Base-by-base conservation (phyloP, 768 basidiomycete genomes). In the Crassisporium funariophilum region DNA sequence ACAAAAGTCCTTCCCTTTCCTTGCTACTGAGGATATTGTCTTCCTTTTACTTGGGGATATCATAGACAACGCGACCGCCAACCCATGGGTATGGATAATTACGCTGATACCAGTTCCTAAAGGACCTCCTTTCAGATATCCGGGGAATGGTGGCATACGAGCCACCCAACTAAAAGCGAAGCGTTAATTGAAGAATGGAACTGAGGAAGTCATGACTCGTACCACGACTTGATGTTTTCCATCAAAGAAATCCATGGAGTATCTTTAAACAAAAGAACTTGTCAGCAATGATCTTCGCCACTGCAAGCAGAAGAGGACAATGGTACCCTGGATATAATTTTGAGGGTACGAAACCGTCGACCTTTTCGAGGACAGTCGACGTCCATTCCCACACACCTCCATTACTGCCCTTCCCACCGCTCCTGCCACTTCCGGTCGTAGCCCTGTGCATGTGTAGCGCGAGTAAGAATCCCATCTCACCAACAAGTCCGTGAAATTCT, bases 311-410 rank as follows among this genome's bases (percentile, higher is more conserved):
- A 49, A 16, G 4, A 25, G 24, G 20, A 13, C 33, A 22, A 22
- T 44, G 70, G 52, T 71, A 94, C 74, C 92, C 97, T 19, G 97
- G 97, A 64, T 98, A 99, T 39, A 95, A 60, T 25, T 66, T 66
- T 1, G 90, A 93, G 7, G 83, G 74, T 35, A 74, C 74, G 61
- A 86, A 99, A 0, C 91, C 94, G 2, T 91, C 83, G 50, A 81
- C 74, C 20, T 71, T 73, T 16, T 83, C 84, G 35, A 95, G 78
- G 21, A 76, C 55, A 12, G 93, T 94, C 15, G 86, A 87, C 0
- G 95, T 97, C 95, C 95, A 98, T 71, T 98, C 94, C 94, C 95
- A 99, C 12, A 97, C 87, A 4, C 97, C 97, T 5, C 97, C 97
- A 55, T 99, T 98, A 52, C 83, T 81, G 9, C 90, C 88, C 62